Conservation (phyloP, 2,329 filamentous ascomycete genomes). For the Fusarium albidum region DNA sequence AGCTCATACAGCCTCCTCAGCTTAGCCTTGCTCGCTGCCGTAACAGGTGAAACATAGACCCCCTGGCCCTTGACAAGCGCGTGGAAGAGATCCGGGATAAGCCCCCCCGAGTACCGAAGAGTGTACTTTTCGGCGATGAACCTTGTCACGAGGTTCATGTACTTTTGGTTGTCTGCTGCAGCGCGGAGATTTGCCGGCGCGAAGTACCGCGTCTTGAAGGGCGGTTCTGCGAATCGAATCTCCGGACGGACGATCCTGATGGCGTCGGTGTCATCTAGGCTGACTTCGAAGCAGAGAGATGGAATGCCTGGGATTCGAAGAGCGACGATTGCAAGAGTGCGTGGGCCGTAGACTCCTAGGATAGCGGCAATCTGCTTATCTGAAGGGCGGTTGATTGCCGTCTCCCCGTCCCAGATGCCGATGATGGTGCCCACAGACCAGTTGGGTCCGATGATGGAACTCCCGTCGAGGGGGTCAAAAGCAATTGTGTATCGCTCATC, state of each 20-base stretch:
- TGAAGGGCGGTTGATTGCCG: conserved; percentile 53
- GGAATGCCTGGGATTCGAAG: conserved; percentile 53
- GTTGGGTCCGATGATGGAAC: conserved; percentile 66
- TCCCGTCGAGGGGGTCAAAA: conserved; percentile 71
- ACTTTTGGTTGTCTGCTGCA: conserved; percentile 59
- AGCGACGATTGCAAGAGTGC: conserved; percentile 64
- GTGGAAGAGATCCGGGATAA: conserved; percentile 69
- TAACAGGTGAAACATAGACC: conserved; percentile 67
- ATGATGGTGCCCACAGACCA: conserved; percentile 68
- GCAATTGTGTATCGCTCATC: conserved; percentile 63
- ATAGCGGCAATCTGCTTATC: conserved; percentile 57
- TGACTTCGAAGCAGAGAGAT: conserved; percentile 61
- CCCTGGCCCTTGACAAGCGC: conserved; percentile 68
- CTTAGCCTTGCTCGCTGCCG: conserved; percentile 60
- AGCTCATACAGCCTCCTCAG: conserved; percentile 67
- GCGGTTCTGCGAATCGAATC: conserved; percentile 49
- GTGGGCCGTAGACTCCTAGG: conserved; percentile 62
- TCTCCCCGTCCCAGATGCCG: conserved; percentile 63
- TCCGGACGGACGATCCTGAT: conserved; percentile 50
- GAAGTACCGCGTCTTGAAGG: conserved; percentile 64
- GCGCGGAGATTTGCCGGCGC: conserved; percentile 69
- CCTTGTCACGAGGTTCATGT: conserved; percentile 57
- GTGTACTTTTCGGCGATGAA: conserved; percentile 65
- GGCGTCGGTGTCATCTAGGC: conserved; percentile 43
- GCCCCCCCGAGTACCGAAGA: conserved; percentile 65